phyloP scores from a whole-genome alignment of 208 protist species.

The Wallacemonas collosoma region DNA sequence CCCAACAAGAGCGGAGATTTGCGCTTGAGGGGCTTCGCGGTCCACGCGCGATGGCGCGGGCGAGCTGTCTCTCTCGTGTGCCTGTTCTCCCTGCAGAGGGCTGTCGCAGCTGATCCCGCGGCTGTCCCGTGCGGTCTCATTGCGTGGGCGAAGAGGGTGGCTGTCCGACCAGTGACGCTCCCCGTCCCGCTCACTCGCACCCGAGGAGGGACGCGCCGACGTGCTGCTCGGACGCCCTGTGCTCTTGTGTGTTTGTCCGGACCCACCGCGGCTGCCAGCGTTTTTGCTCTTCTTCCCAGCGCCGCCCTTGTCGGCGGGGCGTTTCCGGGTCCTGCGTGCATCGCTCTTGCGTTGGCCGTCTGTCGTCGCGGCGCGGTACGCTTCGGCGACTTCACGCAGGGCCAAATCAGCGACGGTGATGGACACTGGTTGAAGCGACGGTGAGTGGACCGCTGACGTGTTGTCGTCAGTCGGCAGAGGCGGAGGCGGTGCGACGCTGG shows the following conservation, averaged over 20 bases:
- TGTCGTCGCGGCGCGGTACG: conserved; percentile 6
- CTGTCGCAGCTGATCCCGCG: not conserved
- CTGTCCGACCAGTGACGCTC: too few relatives aligned
- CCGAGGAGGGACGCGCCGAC: too few relatives aligned
- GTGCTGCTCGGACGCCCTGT: too few relatives aligned
- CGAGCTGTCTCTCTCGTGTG: not conserved
- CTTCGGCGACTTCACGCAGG: conserved; percentile 36
- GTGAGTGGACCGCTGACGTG: too few relatives aligned
- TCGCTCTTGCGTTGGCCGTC: not conserved
- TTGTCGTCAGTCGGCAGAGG: not conserved
- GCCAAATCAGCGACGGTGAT: conserved; percentile 1
- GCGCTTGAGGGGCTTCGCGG: not conserved
- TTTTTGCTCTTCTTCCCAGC: too few relatives aligned
- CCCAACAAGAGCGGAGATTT: not conserved
- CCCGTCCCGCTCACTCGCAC: too few relatives aligned
- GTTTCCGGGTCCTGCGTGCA: too few relatives aligned
- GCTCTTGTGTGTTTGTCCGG: too few relatives aligned
- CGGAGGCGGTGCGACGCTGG: not conserved
- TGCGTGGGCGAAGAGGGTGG: too few relatives aligned
- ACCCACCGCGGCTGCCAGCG: too few relatives aligned
- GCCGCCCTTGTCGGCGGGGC: too few relatives aligned
- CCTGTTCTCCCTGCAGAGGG: too few relatives aligned
- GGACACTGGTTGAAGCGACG: not conserved
- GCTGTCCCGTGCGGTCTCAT: not conserved
- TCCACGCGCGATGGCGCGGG: not conserved